phyloP scores from a whole-genome alignment of 2,329 filamentous ascomycete species.

The Venturia pyrina region DNA sequence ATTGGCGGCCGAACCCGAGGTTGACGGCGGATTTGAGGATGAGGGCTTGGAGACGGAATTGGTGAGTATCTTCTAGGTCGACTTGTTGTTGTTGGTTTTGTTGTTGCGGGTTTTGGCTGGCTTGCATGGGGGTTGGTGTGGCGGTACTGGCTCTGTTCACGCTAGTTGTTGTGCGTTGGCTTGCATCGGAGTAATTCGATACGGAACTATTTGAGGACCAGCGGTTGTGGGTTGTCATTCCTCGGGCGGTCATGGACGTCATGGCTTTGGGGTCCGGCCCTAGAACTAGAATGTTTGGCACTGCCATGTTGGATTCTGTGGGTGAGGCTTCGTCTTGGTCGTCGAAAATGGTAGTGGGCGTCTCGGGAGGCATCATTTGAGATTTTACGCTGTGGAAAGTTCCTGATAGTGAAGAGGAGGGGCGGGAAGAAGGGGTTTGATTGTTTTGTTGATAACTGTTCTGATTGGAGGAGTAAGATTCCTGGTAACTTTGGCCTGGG shows the following conservation, averaged over 20 bases:
- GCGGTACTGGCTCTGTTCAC: constrained; percentile 4
- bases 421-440: constrained; percentile 16
- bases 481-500: constrained; percentile 25
- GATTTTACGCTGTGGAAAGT: constrained; percentile 35
- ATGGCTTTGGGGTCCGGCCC: constrained; percentile 48
- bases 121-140: constrained; percentile 5
- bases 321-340: constrained; percentile 67
- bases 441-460: constrained; percentile 3
- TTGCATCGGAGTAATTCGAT: constrained; percentile 51
- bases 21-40: constrained; percentile 81
- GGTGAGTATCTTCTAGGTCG: constrained; percentile 62
- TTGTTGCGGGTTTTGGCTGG: constrained; percentile 35
- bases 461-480: constrained; percentile 15
- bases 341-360: constrained; percentile 90
- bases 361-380: constrained; percentile 57
- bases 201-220: constrained; percentile 73
- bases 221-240: constrained; percentile 43
- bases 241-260: not conserved
- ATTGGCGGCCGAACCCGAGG: constrained; percentile 58
- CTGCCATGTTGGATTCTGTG: constrained; percentile 51
- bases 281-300: constrained; percentile 82
- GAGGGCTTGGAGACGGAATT: constrained; percentile 67
- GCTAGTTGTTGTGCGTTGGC: constrained; percentile 48
- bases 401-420: constrained; percentile 22
- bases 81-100: constrained; percentile 29